Evolutionary conservation across 345 rosid species (phyloP).

Genomic region (Lepidium africanum): DNA sequence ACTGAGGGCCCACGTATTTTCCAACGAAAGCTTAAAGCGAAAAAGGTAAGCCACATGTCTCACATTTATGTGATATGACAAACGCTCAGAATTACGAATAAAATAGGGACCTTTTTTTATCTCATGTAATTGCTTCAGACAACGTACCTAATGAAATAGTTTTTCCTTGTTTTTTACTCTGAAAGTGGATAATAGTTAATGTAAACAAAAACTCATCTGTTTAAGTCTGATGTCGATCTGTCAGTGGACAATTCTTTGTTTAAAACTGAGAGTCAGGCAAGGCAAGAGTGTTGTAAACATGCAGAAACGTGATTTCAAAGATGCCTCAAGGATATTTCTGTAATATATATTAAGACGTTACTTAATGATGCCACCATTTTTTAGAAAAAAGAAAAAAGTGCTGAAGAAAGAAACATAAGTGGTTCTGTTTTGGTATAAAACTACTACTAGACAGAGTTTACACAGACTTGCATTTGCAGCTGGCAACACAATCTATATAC

Average conservation of each 20-base stretch:
- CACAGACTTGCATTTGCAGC: constrained; percentile 10
- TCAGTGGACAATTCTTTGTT: constrained; percentile 17
- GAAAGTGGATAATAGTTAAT: neutral
- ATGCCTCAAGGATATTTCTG: constrained; percentile 14
- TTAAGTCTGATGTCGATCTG: constrained; percentile 4
- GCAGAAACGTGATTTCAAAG: constrained; percentile 27
- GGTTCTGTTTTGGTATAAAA: constrained; percentile 17
- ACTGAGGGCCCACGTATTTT: constrained; percentile 11
- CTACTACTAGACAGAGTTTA: neutral
- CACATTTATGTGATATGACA: constrained; percentile 2
- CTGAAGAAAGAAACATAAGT: neutral
- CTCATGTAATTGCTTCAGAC: neutral
- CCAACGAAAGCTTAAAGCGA: neutral
- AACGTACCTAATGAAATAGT: neutral
- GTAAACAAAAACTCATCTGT: neutral
- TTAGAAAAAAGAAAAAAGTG: too few relatives aligned
- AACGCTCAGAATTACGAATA: neutral
- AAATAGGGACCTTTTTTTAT: neutral
- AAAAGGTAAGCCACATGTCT: constrained; percentile 17
- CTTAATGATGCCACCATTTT: neutral
- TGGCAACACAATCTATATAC: constrained; percentile 13
- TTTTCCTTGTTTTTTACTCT: neutral
- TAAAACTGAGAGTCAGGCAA: constrained; percentile 12
- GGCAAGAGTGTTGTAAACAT: constrained; percentile 9
- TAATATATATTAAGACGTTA: neutral